These are phyloP conservation scores for Gastrodia elata DNA, from an alignment of 106 monocot species.

Conservation along the genomic window DNA sequence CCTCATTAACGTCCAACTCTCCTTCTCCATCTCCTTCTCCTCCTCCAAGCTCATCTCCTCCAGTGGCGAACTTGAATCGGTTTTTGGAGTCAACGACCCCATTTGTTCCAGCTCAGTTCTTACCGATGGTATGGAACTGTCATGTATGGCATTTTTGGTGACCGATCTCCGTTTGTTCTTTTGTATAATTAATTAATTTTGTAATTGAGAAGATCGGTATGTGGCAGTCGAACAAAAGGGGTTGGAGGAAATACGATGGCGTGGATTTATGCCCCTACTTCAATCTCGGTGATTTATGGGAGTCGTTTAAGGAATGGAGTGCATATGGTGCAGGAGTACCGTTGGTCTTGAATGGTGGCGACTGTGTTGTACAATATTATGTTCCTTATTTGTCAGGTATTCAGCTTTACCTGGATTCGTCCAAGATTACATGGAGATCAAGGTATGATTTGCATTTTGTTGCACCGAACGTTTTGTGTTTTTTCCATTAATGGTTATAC, in stretches of 20 bases:
- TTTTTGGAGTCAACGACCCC: constrained; percentile 59
- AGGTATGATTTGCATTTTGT: constrained; percentile 16
- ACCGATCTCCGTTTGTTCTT: neutral
- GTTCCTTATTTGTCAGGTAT: constrained; percentile 46
- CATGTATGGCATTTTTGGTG: neutral
- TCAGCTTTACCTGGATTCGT: constrained; percentile 28
- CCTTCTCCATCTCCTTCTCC: constrained; percentile 22
- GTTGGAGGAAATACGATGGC: constrained; percentile 28
- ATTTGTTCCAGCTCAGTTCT: constrained; percentile 30
- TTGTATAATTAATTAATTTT: constrained; percentile 1
- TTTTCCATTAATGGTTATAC: neutral
- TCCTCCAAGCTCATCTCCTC: constrained; percentile 16
- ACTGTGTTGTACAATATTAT: constrained; percentile 39
- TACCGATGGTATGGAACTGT: constrained; percentile 26
- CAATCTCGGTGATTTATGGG: constrained; percentile 70
- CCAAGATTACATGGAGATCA: constrained; percentile 19
- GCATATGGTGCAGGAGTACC: constrained; percentile 48
- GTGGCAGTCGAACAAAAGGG: constrained; percentile 34
- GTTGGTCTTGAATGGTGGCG: constrained; percentile 26
- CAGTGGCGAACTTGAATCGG: constrained; percentile 41
- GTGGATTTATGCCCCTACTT: constrained; percentile 33
- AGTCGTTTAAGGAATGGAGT: constrained; percentile 64
- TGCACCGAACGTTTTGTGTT: neutral
- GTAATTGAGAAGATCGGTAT: neutral
- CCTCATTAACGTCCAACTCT: constrained; percentile 17